Evolutionary conservation across 2,329 filamentous ascomycete species (phyloP), one percentile per base, ranked within the genome.

Genomic region (Curvularia eragrostidis): DNA sequence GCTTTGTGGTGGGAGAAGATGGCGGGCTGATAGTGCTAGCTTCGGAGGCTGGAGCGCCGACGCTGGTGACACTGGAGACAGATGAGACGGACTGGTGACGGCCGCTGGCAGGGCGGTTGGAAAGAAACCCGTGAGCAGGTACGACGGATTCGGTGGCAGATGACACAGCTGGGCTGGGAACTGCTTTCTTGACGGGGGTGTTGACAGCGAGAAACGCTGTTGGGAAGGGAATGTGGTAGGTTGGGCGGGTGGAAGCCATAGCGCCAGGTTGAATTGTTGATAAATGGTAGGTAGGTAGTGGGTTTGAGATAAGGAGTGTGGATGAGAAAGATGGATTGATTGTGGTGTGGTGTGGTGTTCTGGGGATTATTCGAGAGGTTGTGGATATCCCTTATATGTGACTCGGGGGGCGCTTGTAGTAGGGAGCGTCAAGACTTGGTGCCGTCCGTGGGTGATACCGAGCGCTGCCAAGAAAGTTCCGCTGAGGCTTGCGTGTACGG

Each of bases 181-280:
- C 38, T 32, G 62, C 39, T 58, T 69, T 65, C 54, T 73, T 70
- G 64, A 63, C n/a, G 54, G 68, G 69, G 54, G 70, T 68, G 67
- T 76, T 76, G 68, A 76, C 68, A 52, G 72, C 64, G 65, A 76
- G 70, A 63, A 74, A 76, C 67, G 57, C 66, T 48, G 58, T 62
- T 26, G 73, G 73, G 68, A 76, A 75, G 52, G 73, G 72, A 58
- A 76, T 76, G 72, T 76, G 72, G 72, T 67, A 72, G 65, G 64
- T 64, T 62, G 66, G 62, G 51, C 63, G 65, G 53, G 68, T 66
- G 65, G 68, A 67, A 71, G 72, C 71, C 72, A 75, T 76, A 67
- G 68, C 67, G 68, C 63, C 67, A 66, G 67, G 56, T 41, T 73
- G 64, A 44, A 46, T 54, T 61, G 38, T 46, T 47, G 44, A 46